These are phyloP conservation scores for Gyromitra esculenta DNA, from an alignment of 2,329 filamentous ascomycete species.

Conservation along the genomic window DNA sequence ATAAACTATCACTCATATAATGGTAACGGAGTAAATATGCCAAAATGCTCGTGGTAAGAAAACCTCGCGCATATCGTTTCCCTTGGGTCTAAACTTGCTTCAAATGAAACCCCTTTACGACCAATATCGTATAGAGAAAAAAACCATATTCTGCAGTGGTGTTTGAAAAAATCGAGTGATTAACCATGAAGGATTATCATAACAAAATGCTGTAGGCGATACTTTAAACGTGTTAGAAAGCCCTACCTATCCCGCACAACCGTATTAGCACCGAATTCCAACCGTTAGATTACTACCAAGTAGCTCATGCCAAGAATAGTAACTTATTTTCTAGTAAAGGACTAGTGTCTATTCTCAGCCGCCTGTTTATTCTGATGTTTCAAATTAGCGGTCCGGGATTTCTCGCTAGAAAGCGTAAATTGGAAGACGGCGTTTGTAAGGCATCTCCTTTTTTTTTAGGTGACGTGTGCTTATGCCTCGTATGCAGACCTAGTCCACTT, in stretches of 20 bases:
- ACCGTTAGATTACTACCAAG: slow-evolving; percentile 3
- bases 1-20: slow-evolving; percentile 9
- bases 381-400: not conserved
- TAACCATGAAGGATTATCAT: not conserved
- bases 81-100: not conserved
- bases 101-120: not conserved
- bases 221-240: not conserved
- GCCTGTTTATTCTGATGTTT: slow-evolving; percentile 25
- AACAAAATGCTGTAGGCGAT: not conserved
- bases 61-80: too few species aligned
- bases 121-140: not conserved
- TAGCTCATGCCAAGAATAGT: slow-evolving; percentile 1
- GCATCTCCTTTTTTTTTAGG: not conserved
- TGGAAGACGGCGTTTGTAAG: not conserved
- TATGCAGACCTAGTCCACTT: not conserved
- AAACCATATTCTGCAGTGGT: not conserved
- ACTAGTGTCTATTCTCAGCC: slow-evolving; percentile 24
- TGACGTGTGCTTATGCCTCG: not conserved
- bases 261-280: not conserved
- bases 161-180: not conserved
- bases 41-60: not conserved
- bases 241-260: not conserved
- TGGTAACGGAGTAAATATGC: not conserved
- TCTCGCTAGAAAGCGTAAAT: slow-evolving; percentile 5
- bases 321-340: slow-evolving; percentile 1